Percentiles rank a stretch among this genome's conserved stretches.
Evolutionary conservation across 163 green algal species (phyloP).

Genomic region (Scenedesmus sp.): DNA sequence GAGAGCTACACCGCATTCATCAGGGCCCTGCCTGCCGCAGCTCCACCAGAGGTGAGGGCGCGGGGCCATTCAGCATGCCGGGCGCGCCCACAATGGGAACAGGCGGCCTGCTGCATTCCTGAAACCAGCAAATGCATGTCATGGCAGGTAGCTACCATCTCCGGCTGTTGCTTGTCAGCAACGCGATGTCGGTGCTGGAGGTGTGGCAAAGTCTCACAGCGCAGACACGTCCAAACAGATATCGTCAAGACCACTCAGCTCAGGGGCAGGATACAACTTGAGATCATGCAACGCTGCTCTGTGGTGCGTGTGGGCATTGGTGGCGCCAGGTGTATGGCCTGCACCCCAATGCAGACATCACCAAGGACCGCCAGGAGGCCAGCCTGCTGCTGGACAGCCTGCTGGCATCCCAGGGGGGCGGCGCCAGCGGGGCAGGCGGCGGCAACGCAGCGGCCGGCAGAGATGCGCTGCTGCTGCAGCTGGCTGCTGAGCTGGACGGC

Average conservation of each 20-base stretch:
- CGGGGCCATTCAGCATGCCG: too few relatives aligned
- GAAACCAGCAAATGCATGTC: constrained; percentile 74
- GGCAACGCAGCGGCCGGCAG: constrained; percentile 43
- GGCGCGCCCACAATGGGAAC: too few relatives aligned
- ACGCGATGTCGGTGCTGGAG: too few relatives aligned
- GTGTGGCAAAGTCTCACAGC: too few relatives aligned
- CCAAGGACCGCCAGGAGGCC: constrained; percentile 68
- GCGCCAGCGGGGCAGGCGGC: constrained; percentile 41
- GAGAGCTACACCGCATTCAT: constrained; percentile 72
- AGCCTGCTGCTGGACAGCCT: constrained; percentile 74
- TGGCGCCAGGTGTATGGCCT: constrained; percentile 71
- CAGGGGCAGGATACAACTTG: too few relatives aligned
- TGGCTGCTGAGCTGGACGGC: constrained; percentile 75
- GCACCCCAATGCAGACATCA: constrained; percentile 73
- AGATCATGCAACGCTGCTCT: too few relatives aligned
- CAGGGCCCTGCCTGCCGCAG: constrained; percentile 59
- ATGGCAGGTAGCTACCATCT: too few relatives aligned
- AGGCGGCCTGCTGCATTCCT: neutral
- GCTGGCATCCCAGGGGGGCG: constrained; percentile 68
- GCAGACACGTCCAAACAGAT: too few relatives aligned
- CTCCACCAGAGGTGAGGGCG: constrained; percentile 61
- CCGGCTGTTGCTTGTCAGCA: too few relatives aligned
- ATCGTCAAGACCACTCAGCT: too few relatives aligned
- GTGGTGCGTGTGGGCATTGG: neutral
- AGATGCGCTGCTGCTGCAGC: constrained; percentile 55